These are phyloP conservation scores for Wallacemonas sp. DNA, from an alignment of 208 protist genomes.

Conservation along the genomic window DNA sequence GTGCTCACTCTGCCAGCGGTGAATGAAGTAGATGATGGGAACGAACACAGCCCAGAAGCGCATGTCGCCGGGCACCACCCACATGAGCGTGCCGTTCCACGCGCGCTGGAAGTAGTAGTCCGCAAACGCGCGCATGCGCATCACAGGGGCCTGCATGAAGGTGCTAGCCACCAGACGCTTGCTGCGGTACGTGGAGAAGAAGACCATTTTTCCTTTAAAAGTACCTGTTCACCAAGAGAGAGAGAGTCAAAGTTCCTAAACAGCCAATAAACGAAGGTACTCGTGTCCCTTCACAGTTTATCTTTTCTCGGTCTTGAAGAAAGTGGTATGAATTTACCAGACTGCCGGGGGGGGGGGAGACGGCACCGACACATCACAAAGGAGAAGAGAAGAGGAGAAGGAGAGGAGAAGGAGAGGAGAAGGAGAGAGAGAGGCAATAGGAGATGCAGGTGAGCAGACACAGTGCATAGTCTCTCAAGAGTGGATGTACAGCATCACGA, in stretches of 20 bases:
- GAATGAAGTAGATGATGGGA: slow-evolving; percentile 77
- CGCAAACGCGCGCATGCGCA: slow-evolving; percentile 63
- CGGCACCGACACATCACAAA: background rate
- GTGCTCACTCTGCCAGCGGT: slow-evolving; percentile 88
- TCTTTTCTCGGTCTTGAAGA: background rate
- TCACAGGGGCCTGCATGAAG: slow-evolving; percentile 67
- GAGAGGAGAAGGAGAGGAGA: background rate
- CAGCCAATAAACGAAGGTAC: background rate
- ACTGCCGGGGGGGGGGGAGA: background rate
- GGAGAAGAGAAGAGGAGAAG: background rate
- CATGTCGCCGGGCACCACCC: slow-evolving; percentile 74
- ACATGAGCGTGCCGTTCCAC: slow-evolving; percentile 75
- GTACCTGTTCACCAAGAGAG: no score
- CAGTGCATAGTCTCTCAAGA: no score
- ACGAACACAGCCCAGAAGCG: slow-evolving; percentile 69
- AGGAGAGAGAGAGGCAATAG: background rate
- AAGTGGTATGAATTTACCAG: background rate
- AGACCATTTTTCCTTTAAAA: slow-evolving; percentile 53
- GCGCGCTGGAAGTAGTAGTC: slow-evolving; percentile 86
- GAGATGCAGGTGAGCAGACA: no score
- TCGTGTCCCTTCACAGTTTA: slow-evolving; percentile 1
- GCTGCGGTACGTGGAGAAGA: slow-evolving; percentile 84
- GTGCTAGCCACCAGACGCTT: slow-evolving; percentile 56
- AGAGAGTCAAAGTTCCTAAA: background rate
- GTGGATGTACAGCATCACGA: no score